phyloP scores from a whole-genome alignment of 2,329 filamentous ascomycete genomes.

The Amauroascus verrucosus region DNA sequence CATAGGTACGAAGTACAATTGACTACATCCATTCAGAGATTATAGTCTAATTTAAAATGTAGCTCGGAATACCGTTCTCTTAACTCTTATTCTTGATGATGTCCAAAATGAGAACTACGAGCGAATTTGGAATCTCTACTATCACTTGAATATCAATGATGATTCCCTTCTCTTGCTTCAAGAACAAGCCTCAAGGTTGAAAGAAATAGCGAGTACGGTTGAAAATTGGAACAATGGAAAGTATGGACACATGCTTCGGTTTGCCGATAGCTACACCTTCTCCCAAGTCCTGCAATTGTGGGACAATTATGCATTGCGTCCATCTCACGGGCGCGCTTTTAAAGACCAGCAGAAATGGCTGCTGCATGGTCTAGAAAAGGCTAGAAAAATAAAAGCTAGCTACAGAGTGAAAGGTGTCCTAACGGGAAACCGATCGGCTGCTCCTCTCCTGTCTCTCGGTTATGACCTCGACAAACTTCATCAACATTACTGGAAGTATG shows the following conservation, averaged over 20 bases:
- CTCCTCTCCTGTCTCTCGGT: constrained; percentile 12
- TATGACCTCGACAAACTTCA: constrained; percentile 11
- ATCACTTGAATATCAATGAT: constrained; percentile 41
- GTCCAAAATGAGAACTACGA: constrained; percentile 20
- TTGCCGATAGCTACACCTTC: constrained; percentile 43
- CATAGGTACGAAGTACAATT: constrained; percentile 34
- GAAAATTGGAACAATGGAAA: constrained; percentile 37
- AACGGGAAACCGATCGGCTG: not conserved
- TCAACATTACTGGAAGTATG: constrained; percentile 24
- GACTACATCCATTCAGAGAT: not conserved
- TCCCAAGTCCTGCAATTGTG: constrained; percentile 29
- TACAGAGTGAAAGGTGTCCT: not conserved
- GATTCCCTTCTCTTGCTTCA: constrained; percentile 30
- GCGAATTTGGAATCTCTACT: constrained; percentile 47
- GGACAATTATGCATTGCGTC: constrained; percentile 24
- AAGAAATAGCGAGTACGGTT: constrained; percentile 30
- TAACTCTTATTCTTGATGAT: constrained; percentile 43
- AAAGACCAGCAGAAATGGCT: constrained; percentile 4
- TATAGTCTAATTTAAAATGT: not conserved
- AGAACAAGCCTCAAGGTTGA: constrained; percentile 38
- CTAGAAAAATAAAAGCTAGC: constrained; percentile 12
- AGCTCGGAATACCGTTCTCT: constrained; percentile 48
- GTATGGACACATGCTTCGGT: constrained; percentile 40
- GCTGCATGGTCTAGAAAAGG: not conserved
- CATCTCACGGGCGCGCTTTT: not conserved